Percentiles rank a stretch among this genome's conserved stretches.
Conservation (phyloP, 257 asterid genomes). For the Plantago ovata region DNA sequence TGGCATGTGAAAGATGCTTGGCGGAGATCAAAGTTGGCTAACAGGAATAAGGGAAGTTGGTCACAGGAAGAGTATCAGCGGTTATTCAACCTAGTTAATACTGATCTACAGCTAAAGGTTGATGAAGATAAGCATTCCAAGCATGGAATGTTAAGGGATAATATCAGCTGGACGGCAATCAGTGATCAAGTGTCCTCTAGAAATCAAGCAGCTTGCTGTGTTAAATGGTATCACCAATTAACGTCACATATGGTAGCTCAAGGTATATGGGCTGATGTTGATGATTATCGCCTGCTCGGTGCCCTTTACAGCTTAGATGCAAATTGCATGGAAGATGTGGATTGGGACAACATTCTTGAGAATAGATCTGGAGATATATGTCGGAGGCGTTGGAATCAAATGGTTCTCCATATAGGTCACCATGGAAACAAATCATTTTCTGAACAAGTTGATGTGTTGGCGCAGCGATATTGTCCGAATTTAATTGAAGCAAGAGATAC, state of each 20-base stretch:
- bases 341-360: slow-evolving; percentile 51
- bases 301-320: slow-evolving; percentile 42
- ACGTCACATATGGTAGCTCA: slow-evolving; percentile 47
- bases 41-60: slow-evolving; percentile 41
- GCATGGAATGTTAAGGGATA: slow-evolving; percentile 53
- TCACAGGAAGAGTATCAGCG: slow-evolving; percentile 45
- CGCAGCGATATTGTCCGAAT: slow-evolving; percentile 43
- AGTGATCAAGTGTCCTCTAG: slow-evolving; percentile 42
- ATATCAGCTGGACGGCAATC: slow-evolving; percentile 42
- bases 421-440: slow-evolving; percentile 40
- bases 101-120: slow-evolving; percentile 33
- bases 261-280: slow-evolving; percentile 48
- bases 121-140: slow-evolving; percentile 40
- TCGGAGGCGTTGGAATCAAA: slow-evolving; percentile 52
- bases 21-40: slow-evolving; percentile 32
- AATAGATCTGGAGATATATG: slow-evolving; percentile 42
- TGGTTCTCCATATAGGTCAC: slow-evolving; percentile 46
- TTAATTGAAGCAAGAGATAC: slow-evolving; percentile 47
- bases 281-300: slow-evolving; percentile 39
- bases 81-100: slow-evolving; percentile 42
- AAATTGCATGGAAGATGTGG: slow-evolving; percentile 54
- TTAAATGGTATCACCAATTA: slow-evolving; percentile 44
- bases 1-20: slow-evolving; percentile 47
- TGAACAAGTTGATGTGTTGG: slow-evolving; percentile 54
- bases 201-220: slow-evolving; percentile 25